A percentile compares a stretch with the other conserved stretches of the same genome.
These are phyloP conservation scores for Acanthamoeba royreba DNA, from an alignment of 208 protist genomes.

Conservation along the genomic window DNA sequence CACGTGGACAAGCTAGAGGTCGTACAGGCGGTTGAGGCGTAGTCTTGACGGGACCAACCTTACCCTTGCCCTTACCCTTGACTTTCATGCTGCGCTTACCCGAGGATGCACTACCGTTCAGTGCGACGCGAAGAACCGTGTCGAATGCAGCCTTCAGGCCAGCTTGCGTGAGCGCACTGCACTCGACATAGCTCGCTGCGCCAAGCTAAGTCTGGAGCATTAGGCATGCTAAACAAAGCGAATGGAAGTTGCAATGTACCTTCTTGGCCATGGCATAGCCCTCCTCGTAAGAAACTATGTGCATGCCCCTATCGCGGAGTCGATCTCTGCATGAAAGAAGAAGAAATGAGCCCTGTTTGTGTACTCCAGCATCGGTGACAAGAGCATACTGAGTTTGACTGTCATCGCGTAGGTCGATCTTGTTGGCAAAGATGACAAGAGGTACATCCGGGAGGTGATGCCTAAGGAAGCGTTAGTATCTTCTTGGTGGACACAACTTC, in stretches of 20 bases:
- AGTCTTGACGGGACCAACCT: background rate
- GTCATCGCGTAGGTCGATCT: conserved; percentile 74
- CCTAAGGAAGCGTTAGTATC: no score
- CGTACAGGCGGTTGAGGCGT: no score
- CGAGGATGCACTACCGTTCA: background rate
- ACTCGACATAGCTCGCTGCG: conserved; percentile 87
- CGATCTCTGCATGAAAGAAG: background rate
- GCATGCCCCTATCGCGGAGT: background rate
- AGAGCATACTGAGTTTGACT: background rate
- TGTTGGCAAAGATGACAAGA: conserved; percentile 72
- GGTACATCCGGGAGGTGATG: conserved; percentile 43
- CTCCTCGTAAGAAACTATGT: background rate
- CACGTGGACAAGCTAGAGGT: background rate
- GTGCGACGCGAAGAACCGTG: background rate
- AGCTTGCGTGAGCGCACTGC: conserved; percentile 85
- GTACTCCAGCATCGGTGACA: no score
- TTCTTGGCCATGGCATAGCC: background rate
- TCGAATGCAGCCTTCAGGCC: conserved; percentile 73
- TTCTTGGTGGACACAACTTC: conserved; percentile 43
- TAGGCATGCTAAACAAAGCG: background rate
- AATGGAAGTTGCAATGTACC: background rate
- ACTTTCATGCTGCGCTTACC: background rate
- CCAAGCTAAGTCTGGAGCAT: conserved; percentile 64
- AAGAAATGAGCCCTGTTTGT: no score
- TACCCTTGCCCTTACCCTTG: background rate